Evolutionary conservation across 768 basidiomycete genomes (phyloP), one percentile per base, ranked within the genome.

Genomic region (Leccinellum rugosiceps): DNA sequence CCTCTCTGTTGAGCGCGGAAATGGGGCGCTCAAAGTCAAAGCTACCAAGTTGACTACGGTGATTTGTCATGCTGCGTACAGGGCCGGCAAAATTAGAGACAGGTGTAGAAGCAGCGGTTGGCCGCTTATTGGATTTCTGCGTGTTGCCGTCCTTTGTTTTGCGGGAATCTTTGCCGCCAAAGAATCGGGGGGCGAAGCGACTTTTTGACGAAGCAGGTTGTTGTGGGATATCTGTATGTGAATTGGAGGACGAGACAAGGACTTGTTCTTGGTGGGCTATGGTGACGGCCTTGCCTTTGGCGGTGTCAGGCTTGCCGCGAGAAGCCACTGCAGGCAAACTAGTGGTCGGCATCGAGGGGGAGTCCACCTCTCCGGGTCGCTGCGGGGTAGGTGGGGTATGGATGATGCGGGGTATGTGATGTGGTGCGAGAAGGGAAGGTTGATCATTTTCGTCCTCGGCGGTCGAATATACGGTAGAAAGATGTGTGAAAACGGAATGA

Each of bases 11-110:
- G 51, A 74, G 65, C 2, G 61, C 61, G n/a, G 72, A 72, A 14
- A 82, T 78, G 0, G 88, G 87, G 34, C 87, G 77, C 70, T 90
- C 88, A 62, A 90, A 89, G 65, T 90, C 88, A 67, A 90, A 89
- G 64, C 84, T 87, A 6, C 87, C 87, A 60, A 87, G 86, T 65
- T 87, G 86, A 43, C 76, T 80, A 2, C 80, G 72, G 50, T 79
- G 77, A 30, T 65, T 75, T 23, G 62, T 64, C 52, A 74, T 72
- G 44, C 70, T 72, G 57, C 72, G 71, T 11, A 45, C 49, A 32
- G 52, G 58, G 30, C 54, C 50, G 32, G 51, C 34, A 21, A 46
- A 46, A 9, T 46, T 58, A 17, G 60, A 46, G 15, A 45, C 43
- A 26, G 60, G 50, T 51, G 58, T 14, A 19, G 38, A 41, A 41